Conservation (phyloP, 1,284 basidiomycete species). For the Trametes versicolor region DNA sequence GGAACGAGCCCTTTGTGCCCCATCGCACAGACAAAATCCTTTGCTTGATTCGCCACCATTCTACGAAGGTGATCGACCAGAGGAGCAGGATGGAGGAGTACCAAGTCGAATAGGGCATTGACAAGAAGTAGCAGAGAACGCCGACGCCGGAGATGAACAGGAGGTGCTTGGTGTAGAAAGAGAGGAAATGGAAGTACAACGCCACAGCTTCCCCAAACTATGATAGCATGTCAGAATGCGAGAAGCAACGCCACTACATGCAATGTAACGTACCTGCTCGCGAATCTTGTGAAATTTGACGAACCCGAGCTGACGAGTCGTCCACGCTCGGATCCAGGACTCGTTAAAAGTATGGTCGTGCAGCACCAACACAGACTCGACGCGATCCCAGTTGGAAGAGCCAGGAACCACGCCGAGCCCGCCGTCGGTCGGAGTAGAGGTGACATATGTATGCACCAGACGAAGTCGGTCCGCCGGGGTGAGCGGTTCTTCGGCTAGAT, state of each 20-base stretch:
- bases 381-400: slow-evolving; percentile 76
- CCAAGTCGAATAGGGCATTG: slow-evolving; percentile 76
- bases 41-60: slow-evolving; percentile 90
- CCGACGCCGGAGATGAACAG: slow-evolving; percentile 75
- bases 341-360: slow-evolving; percentile 86
- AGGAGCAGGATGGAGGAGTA: slow-evolving; percentile 81
- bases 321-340: slow-evolving; percentile 76
- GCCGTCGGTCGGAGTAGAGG: slow-evolving; percentile 73
- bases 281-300: slow-evolving; percentile 68
- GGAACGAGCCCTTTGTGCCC: slow-evolving; percentile 80
- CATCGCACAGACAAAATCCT: slow-evolving; percentile 83
- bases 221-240: slow-evolving; percentile 10
- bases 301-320: slow-evolving; percentile 65
- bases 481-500: slow-evolving; percentile 56
- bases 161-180: slow-evolving; percentile 83
- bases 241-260: not conserved
- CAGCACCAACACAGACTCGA: slow-evolving; percentile 84
- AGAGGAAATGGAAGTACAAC: slow-evolving; percentile 92
- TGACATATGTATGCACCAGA: slow-evolving; percentile 82
- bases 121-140: slow-evolving; percentile 68
- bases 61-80: slow-evolving; percentile 89
- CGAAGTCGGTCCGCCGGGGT: slow-evolving; percentile 81
- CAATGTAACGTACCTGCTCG: slow-evolving; percentile 57
- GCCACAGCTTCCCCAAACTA: slow-evolving; percentile 90
- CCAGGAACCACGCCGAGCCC: slow-evolving; percentile 84